Evolutionary conservation across 352 stramenopile species (phyloP), one percentile per base, ranked within the genome.

Genomic region (Globisporangium viniferum): DNA sequence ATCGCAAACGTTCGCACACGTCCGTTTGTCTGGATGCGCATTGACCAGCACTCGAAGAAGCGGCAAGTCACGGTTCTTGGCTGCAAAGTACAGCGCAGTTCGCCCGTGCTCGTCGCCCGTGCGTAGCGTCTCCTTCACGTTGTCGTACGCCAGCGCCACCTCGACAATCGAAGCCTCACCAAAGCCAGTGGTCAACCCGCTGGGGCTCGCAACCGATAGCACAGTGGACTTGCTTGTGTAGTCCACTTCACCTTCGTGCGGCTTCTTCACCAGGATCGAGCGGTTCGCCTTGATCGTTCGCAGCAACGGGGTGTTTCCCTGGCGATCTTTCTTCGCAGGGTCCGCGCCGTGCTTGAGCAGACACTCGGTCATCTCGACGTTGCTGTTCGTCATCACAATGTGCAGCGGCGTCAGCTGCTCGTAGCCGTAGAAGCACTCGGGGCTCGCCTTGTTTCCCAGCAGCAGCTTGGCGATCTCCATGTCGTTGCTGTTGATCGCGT

Each of bases 21-120:
- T 46, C 59, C 73, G 74, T 33, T 75, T 71, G 66, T 86, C 69
- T 22, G 60, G 62, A 33, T 70, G 78, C 15, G 68, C 69, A 15
- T 63, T 59, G 18, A 89, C 70, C 10, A 91, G 48, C n/a, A 71
- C 71, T 6, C 77, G 77, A 3, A 92, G 62, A n/a, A 92, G 62
- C 46, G 80, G 72, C 12, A 89, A 62, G 48, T 93, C 85, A 18
- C 85, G 81, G 29, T 91, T 88, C 6, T 59, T 65, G 29, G 81
- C 78, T 1, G 85, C 85, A 41, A 81, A 79, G 27, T 92, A 84
- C 82, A 59, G 79, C 0, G 82, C 76, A 1, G 85, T 90, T 3
- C 77, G 70, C 18, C 79, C 75, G 22, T 84, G 73, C 0, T 55
- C 63, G 59, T 93, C 80, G 9, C 65, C 71, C 10, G 77, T 62